These are phyloP conservation scores for Metschnikowia chrysomelidarum DNA, from an alignment of 805 yeast species.

Conservation along the genomic window DNA sequence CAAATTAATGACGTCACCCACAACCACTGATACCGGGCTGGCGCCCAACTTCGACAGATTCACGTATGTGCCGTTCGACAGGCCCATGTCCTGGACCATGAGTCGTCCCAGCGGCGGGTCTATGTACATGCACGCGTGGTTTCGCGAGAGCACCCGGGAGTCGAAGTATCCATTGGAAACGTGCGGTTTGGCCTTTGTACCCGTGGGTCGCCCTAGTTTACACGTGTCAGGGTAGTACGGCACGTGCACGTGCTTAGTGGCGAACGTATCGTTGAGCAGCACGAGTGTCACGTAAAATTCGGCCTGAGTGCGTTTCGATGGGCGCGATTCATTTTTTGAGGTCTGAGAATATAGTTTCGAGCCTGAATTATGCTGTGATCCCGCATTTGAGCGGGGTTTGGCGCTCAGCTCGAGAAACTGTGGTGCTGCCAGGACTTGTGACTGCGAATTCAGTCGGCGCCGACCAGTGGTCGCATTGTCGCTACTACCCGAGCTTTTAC, in stretches of 20 bases:
- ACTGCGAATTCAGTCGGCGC: conserved; percentile 41
- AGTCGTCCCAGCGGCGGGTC: conserved; percentile 63
- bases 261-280: conserved; percentile 81
- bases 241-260: conserved; percentile 70
- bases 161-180: conserved; percentile 91
- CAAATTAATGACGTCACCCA: conserved; percentile 86
- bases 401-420: conserved; percentile 10
- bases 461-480: conserved; percentile 4
- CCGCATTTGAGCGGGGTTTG: conserved; percentile 4
- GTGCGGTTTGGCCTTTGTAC: conserved; percentile 54
- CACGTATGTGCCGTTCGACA: conserved; percentile 92
- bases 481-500: conserved; percentile 1
- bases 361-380: not conserved
- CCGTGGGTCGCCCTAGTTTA: conserved; percentile 88
- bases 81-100: conserved; percentile 79
- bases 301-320: conserved; percentile 26
- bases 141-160: conserved; percentile 86
- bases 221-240: conserved; percentile 82
- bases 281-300: conserved; percentile 65
- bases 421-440: conserved; percentile 31
- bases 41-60: conserved; percentile 68
- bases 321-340: conserved; percentile 9
- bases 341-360: conserved; percentile 1
- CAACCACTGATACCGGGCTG: conserved; percentile 60
- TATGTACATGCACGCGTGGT: conserved; percentile 87